Percentiles rank a stretch among this genome's conserved stretches.
phyloP scores from a whole-genome alignment of 805 yeast species.

The Candida loeiensis region DNA sequence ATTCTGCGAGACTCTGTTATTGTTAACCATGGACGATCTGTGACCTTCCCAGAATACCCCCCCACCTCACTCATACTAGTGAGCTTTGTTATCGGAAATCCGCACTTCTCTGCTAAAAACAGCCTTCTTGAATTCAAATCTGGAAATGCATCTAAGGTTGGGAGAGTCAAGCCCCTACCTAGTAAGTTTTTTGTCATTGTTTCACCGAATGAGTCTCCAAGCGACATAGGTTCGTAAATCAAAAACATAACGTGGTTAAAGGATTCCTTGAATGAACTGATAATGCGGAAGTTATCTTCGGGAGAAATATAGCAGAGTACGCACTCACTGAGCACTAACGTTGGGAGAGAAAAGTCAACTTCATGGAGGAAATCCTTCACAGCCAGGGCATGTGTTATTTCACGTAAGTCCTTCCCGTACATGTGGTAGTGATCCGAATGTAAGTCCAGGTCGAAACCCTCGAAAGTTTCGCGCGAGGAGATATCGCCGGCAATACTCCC shows the following conservation, averaged over 20 bases:
- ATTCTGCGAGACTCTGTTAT: slow-evolving; percentile 42
- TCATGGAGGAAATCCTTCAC: slow-evolving; percentile 12
- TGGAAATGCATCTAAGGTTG: slow-evolving; percentile 52
- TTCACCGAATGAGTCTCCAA: slow-evolving; percentile 58
- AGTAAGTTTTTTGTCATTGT: slow-evolving; percentile 65
- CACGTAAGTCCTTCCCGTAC: slow-evolving; percentile 53
- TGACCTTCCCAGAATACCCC: slow-evolving; percentile 31
- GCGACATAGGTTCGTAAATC: slow-evolving; percentile 70
- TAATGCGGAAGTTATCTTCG: slow-evolving; percentile 41
- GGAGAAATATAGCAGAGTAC: slow-evolving; percentile 68
- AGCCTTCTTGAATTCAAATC: slow-evolving; percentile 29
- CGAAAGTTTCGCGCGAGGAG: slow-evolving; percentile 22
- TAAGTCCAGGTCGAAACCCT: slow-evolving; percentile 23
- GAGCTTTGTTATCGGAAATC: slow-evolving; percentile 30
- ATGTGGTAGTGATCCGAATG: slow-evolving; percentile 47
- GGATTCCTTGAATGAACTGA: slow-evolving; percentile 39
- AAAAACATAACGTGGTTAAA: slow-evolving; percentile 31
- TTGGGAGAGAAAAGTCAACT: slow-evolving; percentile 42
- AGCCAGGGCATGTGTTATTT: slow-evolving; percentile 14
- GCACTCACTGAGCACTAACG: slow-evolving; percentile 69
- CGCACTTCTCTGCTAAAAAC: slow-evolving; percentile 21
- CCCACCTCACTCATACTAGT: slow-evolving; percentile 47
- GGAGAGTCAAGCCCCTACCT: slow-evolving; percentile 58
- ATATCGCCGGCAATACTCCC: slow-evolving; percentile 11
- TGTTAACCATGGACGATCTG: slow-evolving; percentile 39